Evolutionary conservation across 2,329 filamentous ascomycete species (phyloP).

Genomic region (Pyrenophora teres): DNA sequence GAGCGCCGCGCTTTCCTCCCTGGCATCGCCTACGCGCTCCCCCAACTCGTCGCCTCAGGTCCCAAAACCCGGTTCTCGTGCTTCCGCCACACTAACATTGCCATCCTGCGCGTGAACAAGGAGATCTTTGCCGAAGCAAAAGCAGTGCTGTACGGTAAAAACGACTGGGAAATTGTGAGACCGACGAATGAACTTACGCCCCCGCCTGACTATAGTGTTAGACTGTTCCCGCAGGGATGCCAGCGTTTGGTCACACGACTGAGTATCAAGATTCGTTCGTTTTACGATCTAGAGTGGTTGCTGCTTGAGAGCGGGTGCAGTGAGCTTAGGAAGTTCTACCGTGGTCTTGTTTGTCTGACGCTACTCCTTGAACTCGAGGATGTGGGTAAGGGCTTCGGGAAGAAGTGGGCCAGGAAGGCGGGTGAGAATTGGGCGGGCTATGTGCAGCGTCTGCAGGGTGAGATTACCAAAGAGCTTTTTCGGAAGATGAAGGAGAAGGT

Average conservation of each 20-base stretch:
- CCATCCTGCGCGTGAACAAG: conserved; percentile 44
- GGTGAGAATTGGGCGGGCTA: conserved; percentile 26
- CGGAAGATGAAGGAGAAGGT: background rate
- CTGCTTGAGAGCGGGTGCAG: conserved; percentile 20
- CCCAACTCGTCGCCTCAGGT: conserved; percentile 20
- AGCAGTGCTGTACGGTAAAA: conserved; percentile 49
- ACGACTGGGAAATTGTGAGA: conserved; percentile 42
- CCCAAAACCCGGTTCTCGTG: conserved; percentile 22
- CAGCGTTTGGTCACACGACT: conserved; percentile 25
- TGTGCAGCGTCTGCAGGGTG: conserved; percentile 22
- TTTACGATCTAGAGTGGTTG: conserved; percentile 32
- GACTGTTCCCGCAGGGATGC: conserved; percentile 26
- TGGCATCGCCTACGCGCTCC: conserved; percentile 29
- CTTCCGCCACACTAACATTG: conserved; percentile 21
- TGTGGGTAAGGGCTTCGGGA: conserved; percentile 19
- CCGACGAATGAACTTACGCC: conserved; percentile 28
- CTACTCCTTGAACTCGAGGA: conserved; percentile 32
- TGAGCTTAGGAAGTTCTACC: conserved; percentile 30
- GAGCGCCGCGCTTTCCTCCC: conserved; percentile 28
- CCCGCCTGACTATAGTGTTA: conserved; percentile 25
- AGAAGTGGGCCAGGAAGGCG: conserved; percentile 13
- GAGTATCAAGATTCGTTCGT: conserved; percentile 22
- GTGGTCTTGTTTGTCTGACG: conserved; percentile 20
- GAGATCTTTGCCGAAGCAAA: conserved; percentile 49
- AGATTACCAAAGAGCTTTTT: conserved; percentile 20